phyloP scores from a whole-genome alignment of 805 yeast species.

The Candida anglica region DNA sequence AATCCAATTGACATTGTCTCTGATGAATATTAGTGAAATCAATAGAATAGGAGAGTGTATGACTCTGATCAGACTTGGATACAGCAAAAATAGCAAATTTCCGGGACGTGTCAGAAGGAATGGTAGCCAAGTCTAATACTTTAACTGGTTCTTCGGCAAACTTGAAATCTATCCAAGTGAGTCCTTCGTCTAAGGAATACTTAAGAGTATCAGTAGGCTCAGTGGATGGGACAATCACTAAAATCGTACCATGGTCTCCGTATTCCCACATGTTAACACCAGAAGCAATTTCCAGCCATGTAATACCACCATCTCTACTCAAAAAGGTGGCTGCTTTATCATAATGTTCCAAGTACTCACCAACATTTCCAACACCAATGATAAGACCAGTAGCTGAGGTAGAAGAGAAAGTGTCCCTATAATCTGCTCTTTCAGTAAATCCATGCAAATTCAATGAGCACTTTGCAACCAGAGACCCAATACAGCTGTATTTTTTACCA shows the following conservation, averaged over 20 bases:
- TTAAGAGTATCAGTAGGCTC: slow-evolving; percentile 54
- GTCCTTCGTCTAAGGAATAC: slow-evolving; percentile 79
- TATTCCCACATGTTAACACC: slow-evolving; percentile 90
- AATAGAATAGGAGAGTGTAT: slow-evolving; percentile 39
- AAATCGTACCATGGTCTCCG: slow-evolving; percentile 90
- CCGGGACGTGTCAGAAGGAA: slow-evolving; percentile 86
- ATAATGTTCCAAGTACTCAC: slow-evolving; percentile 47
- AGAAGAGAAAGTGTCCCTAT: slow-evolving; percentile 82
- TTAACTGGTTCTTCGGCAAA: slow-evolving; percentile 55
- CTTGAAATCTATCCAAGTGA: slow-evolving; percentile 62
- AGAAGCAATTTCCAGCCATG: slow-evolving; percentile 77
- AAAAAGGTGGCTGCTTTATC: slow-evolving; percentile 67
- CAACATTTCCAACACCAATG: slow-evolving; percentile 94
- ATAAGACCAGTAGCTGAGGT: slow-evolving; percentile 85
- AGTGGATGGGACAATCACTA: slow-evolving; percentile 63
- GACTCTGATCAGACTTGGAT: slow-evolving; percentile 28
- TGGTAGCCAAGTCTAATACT: slow-evolving; percentile 77
- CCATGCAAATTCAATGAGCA: slow-evolving; percentile 89
- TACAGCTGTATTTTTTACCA: slow-evolving; percentile 55
- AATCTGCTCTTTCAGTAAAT: slow-evolving; percentile 79
- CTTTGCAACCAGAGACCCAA: slow-evolving; percentile 43
- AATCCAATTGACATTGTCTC: slow-evolving; percentile 40
- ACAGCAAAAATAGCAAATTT: slow-evolving; percentile 65
- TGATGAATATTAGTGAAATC: slow-evolving; percentile 33
- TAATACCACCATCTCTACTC: slow-evolving; percentile 84